Evolutionary conservation across 352 stramenopile species (phyloP), one percentile per base, ranked within the genome.

Genomic region (Thraustochytrium striatum): DNA sequence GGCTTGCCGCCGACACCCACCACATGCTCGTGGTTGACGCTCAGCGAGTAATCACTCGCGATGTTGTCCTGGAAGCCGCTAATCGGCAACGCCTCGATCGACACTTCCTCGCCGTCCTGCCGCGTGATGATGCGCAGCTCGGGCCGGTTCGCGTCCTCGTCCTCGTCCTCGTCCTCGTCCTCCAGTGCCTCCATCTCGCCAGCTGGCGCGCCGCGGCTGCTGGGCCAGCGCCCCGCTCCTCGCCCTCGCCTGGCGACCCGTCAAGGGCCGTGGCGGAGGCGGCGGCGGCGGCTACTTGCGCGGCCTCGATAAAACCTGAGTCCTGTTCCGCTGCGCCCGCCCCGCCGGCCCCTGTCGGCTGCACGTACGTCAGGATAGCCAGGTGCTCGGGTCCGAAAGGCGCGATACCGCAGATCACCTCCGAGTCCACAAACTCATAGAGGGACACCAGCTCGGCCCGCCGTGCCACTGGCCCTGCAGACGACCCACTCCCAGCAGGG

Each of bases 301-400:
- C n/a, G n/a, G n/a, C n/a, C n/a, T n/a, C n/a, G n/a, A n/a, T n/a
- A n/a, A n/a, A n/a, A n/a, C n/a, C n/a, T n/a, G n/a, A n/a, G n/a
- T n/a, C n/a, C 55, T 38, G 57, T 53, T 7, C n/a, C n/a, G n/a
- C n/a, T n/a, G n/a, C n/a, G n/a, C 28, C 59, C 52, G 81, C 44
- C 5, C 33, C 47, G 35, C 32, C n/a, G n/a, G 25, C 35, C 9
- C 30, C 32, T 16, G 59, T 13, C 19, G 43, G n/a, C 2, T 75
- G 30, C 32, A 84, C 35, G 9, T 79, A 86, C 2, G 82, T 83
- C 28, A 86, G 72, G 21, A 87, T 25, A 21, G 83, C 72, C 28
- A 84, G 62, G 28, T 82, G 81, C 57, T 86, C 78, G 19, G 33
- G 33, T 55, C 85, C 83, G 72, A 87, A 87, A 25, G 84, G 83